Evolutionary conservation across 345 rosid genomes (phyloP), one percentile per base, ranked within the genome.

Genomic region (Ricinus communis): DNA sequence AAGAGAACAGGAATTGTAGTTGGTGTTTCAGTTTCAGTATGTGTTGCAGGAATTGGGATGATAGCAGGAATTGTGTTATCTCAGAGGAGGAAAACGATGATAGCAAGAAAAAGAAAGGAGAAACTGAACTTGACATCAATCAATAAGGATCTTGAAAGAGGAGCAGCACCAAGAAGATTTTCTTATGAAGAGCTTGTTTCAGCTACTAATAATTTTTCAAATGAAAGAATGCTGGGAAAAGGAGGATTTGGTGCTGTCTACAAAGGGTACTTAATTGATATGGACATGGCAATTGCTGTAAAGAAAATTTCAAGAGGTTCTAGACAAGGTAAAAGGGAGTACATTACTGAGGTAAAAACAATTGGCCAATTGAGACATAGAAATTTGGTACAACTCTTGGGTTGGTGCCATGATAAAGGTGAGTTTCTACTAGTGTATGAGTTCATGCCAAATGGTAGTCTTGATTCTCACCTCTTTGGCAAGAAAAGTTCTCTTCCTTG

Each of bases 401-500:
- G 94, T 38, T 89, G 87, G 86, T 85, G 94, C 53, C 90, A 87
- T 47, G 91, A 85, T 6, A 75, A 38, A 33, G 69, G 54, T 11
- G 56, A 65, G 41, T 49, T 65, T 25, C 13, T 65, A 18, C 41
- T 47, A 21, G 79, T 87, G 0, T 86, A 86, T 1, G 93, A 90
- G 74, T 82, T 85, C 81, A 81, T 90, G 93, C 87, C 86, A 5
- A 84, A 88, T 27, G 82, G 91, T 5, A 88, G 90, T 66, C 87
- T 86, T 0, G 88, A 88, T 40, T 28, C 74, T 0, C 93, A 88
- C 54, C 74, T 88, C 4, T 90, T 85, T n/a, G 82, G 84, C 36
- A 65, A 66, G 22, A 86, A 33, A 47, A 51, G 30, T 5, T 70
- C 72, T 68, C 85, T 90, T 6, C 5, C 71, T 21, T 88, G 93